Percentiles rank a stretch among this genome's conserved stretches.
phyloP scores from a whole-genome alignment of 202 grass and related monocot species.

The Digitaria exilis region DNA sequence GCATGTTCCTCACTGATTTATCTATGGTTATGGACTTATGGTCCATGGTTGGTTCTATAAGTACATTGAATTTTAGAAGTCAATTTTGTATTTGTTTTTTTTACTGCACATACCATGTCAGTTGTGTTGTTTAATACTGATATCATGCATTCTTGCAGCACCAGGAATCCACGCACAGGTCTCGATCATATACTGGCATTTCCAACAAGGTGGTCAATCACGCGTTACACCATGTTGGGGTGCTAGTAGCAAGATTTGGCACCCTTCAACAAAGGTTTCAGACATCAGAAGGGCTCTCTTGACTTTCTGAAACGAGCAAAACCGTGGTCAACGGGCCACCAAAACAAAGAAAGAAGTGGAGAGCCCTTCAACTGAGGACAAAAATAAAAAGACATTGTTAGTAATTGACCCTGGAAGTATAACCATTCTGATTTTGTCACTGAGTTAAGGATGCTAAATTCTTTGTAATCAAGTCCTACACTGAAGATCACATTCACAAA shows the following conservation, averaged over 20 bases:
- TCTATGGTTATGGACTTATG: neutral
- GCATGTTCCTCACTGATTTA: neutral
- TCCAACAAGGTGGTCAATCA: constrained; percentile 21
- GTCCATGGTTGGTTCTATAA: neutral
- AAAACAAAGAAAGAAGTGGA: constrained; percentile 33
- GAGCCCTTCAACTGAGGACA: constrained; percentile 16
- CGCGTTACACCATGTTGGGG: constrained; percentile 20
- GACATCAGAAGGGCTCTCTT: constrained; percentile 32
- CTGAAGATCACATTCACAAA: constrained; percentile 54
- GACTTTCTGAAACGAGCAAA: constrained; percentile 48
- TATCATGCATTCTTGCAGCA: constrained; percentile 29
- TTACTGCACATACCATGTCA: neutral
- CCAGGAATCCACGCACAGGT: constrained; percentile 38
- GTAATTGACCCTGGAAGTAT: constrained; percentile 29
- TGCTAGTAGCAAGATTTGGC: constrained; percentile 10
- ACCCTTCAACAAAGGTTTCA: constrained; percentile 38
- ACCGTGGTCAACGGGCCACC: constrained; percentile 34
- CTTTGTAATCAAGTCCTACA: constrained; percentile 61
- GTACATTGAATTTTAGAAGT: neutral
- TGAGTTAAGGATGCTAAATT: constrained; percentile 43
- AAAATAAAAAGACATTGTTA: constrained; percentile 20
- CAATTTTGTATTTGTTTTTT: neutral
- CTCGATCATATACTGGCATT: constrained; percentile 37
- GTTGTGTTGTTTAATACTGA: neutral
- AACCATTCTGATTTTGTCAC: constrained; percentile 48